Percentiles rank a stretch among this genome's conserved stretches.
Conservation (phyloP, 176 grass and related monocot genomes). For the Musa itinerans region DNA sequence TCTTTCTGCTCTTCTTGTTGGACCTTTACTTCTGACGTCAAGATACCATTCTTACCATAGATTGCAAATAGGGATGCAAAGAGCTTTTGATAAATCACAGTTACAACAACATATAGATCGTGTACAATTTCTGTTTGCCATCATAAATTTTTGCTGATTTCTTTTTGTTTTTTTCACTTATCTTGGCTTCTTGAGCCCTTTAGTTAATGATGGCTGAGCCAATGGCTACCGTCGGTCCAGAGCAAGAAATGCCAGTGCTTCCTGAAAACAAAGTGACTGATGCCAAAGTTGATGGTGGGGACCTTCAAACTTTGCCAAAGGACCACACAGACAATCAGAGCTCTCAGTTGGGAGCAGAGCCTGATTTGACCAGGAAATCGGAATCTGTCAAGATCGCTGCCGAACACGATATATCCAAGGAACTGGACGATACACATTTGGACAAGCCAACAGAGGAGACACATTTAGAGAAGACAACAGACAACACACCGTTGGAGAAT, state of each 20-base stretch:
- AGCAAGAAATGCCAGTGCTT: neutral
- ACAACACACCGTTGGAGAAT: neutral
- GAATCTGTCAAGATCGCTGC: neutral
- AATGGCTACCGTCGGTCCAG: neutral
- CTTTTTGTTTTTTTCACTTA: neutral
- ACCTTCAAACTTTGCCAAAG: neutral
- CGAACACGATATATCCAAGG: neutral
- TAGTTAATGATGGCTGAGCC: neutral
- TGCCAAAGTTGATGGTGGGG: neutral
- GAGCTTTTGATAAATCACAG: too few species aligned
- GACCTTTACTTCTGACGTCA: too few species aligned
- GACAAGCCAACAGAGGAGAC: neutral
- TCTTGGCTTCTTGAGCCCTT: neutral
- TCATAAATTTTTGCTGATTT: neutral
- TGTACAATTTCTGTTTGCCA: neutral
- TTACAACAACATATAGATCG: too few species aligned
- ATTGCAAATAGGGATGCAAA: too few species aligned
- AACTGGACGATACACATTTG: neutral
- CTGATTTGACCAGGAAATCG: neutral
- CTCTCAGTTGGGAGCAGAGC: neutral
- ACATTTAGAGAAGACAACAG: neutral
- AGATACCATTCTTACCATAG: too few species aligned
- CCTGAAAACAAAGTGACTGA: neutral
- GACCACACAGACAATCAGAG: neutral
- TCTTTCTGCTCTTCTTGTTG: too few species aligned